phyloP scores from a whole-genome alignment of 345 rosid species.

The Populus euphratica region DNA sequence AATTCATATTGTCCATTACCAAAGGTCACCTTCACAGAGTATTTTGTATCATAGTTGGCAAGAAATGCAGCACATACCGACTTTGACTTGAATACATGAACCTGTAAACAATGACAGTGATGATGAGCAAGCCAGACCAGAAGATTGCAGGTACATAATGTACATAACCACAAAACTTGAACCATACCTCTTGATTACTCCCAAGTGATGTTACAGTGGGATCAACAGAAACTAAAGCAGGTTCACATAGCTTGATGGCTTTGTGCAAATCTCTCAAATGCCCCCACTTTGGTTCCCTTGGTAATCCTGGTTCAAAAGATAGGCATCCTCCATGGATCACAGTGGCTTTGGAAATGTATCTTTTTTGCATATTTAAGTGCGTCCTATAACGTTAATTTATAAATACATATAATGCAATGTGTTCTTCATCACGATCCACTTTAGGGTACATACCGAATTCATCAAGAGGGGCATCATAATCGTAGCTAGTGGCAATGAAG shows the following conservation, averaged over 20 bases:
- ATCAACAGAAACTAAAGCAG: slow-evolving; percentile 46
- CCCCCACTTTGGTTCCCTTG: slow-evolving; percentile 45
- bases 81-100: slow-evolving; percentile 37
- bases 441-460: slow-evolving; percentile 34
- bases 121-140: not conserved
- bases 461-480: slow-evolving; percentile 52
- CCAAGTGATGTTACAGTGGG: slow-evolving; percentile 38
- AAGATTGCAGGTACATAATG: not conserved
- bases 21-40: slow-evolving; percentile 31
- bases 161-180: not conserved
- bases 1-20: slow-evolving; percentile 34
- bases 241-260: slow-evolving; percentile 44
- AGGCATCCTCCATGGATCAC: not conserved
- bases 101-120: slow-evolving; percentile 21
- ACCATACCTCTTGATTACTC: slow-evolving; percentile 32
- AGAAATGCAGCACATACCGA: slow-evolving; percentile 40
- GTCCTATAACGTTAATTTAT: not conserved
- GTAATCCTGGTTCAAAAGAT: slow-evolving; percentile 29
- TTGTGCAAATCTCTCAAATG: slow-evolving; percentile 45
- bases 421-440: not conserved
- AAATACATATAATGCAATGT: too few species aligned
- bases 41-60: slow-evolving; percentile 40
- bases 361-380: not conserved
- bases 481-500: slow-evolving; percentile 50
- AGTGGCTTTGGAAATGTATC: not conserved